Conservation (phyloP, 2,329 filamentous ascomycete genomes). For the Apiospora pterosperma region DNA sequence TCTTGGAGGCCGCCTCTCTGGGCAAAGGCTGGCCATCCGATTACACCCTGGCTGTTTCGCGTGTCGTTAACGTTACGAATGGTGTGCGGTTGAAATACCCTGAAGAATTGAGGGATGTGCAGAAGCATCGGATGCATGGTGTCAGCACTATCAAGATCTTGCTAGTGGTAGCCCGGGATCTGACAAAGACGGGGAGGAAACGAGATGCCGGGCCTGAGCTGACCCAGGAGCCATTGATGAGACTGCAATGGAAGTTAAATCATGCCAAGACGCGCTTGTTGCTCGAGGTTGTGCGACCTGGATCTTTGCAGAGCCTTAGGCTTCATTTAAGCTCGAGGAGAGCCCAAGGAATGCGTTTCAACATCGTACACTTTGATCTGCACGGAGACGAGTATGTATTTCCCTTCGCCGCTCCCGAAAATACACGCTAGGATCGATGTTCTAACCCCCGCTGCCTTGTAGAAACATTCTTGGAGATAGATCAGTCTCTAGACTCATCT, state of each 20-base stretch:
- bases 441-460: background rate
- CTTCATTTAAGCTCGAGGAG: background rate
- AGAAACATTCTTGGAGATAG: background rate
- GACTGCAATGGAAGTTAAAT: background rate
- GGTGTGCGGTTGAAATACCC: background rate
- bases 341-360: background rate
- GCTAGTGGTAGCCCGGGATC: background rate
- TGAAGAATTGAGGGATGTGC: background rate
- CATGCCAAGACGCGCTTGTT: background rate
- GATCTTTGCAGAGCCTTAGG: background rate
- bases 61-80: background rate
- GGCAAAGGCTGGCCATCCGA: background rate
- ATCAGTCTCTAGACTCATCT: background rate
- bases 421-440: background rate
- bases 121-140: background rate
- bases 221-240: background rate
- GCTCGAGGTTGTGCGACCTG: background rate
- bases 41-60: background rate
- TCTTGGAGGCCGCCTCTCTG: background rate
- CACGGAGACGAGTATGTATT: background rate
- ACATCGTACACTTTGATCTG: background rate
- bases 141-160: background rate
- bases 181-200: background rate
- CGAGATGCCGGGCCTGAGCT: background rate
- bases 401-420: background rate